Evolutionary conservation across 2,329 filamentous ascomycete genomes (phyloP).

Genomic region (Trichoderma koningii): DNA sequence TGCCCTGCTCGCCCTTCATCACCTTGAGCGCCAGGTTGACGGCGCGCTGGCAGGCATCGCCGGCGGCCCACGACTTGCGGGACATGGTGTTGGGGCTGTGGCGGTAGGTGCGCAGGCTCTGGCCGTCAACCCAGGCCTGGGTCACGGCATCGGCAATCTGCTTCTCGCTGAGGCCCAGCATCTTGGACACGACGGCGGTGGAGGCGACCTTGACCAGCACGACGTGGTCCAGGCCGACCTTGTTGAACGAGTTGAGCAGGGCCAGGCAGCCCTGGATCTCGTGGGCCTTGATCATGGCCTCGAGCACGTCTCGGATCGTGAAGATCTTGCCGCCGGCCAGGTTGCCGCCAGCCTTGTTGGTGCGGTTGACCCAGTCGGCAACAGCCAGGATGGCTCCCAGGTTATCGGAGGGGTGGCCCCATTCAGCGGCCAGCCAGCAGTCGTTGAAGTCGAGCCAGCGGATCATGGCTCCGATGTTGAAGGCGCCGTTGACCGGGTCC

Average conservation of each 20-base stretch:
- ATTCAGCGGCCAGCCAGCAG: constrained; percentile 98
- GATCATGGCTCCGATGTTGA: constrained; percentile 99
- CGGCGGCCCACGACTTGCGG: constrained; percentile 97
- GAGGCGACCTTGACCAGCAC: constrained; percentile 97
- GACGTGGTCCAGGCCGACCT: constrained; percentile 96
- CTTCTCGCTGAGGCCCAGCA: constrained; percentile 85
- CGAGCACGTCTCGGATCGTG: constrained; percentile 86
- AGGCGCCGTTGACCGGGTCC: constrained; percentile 91
- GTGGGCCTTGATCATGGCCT: constrained; percentile 98
- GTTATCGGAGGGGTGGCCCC: constrained; percentile 98
- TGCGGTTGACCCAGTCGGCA: constrained; percentile 95
- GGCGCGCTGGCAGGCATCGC: constrained; percentile 94
- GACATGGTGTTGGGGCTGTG: constrained; percentile 99
- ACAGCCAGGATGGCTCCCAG: constrained; percentile 94
- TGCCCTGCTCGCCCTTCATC: constrained; percentile 83
- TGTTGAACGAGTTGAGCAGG: constrained; percentile 98
- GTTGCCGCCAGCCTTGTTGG: constrained; percentile 74
- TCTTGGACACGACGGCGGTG: constrained; percentile 89
- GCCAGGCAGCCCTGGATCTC: constrained; percentile 98
- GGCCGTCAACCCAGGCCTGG: constrained; percentile 96
- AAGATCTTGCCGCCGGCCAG: constrained; percentile 85
- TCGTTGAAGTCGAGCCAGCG: constrained; percentile 99
- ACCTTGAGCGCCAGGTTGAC: constrained; percentile 92
- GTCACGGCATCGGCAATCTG: constrained; percentile 95
- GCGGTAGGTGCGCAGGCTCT: constrained; percentile 93